Percentiles rank a stretch among this genome's conserved stretches.
Evolutionary conservation across 2,329 filamentous ascomycete species (phyloP).

Genomic region (Beauveria caledonica): DNA sequence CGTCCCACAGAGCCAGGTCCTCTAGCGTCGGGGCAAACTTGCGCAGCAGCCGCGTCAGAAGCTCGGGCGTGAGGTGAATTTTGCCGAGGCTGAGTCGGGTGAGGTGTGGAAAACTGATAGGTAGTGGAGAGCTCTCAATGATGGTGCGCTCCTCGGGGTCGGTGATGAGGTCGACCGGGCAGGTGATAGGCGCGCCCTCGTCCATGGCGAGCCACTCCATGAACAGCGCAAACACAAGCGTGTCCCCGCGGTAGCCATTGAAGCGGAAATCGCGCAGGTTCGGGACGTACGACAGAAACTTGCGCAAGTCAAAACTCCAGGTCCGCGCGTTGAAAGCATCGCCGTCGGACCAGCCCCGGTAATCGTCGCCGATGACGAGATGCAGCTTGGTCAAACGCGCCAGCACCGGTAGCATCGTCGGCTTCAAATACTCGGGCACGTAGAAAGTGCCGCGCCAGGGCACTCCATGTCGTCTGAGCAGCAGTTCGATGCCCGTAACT

Average conservation of each 20-base stretch:
- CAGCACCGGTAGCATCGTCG: slow-evolving; percentile 33
- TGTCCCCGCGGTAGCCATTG: slow-evolving; percentile 26
- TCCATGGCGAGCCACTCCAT: slow-evolving; percentile 30
- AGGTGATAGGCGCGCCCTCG: slow-evolving; percentile 5
- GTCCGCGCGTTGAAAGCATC: neutral
- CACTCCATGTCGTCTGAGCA: neutral
- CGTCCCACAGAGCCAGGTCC: slow-evolving; percentile 37
- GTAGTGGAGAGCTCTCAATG: slow-evolving; percentile 12
- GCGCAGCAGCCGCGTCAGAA: slow-evolving; percentile 27
- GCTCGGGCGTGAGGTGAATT: slow-evolving; percentile 20
- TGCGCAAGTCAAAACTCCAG: slow-evolving; percentile 16
- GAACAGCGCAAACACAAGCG: slow-evolving; percentile 20
- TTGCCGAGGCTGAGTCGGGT: slow-evolving; percentile 37
- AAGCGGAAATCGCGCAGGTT: slow-evolving; percentile 45
- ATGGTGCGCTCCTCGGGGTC: slow-evolving; percentile 1
- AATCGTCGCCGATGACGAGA: slow-evolving; percentile 13
- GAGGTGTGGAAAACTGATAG: slow-evolving; percentile 27
- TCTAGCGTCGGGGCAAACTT: slow-evolving; percentile 38
- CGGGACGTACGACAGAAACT: slow-evolving; percentile 31
- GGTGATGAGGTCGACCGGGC: neutral
- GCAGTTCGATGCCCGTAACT: slow-evolving; percentile 38
- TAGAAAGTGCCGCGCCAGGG: slow-evolving; percentile 36
- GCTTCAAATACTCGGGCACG: slow-evolving; percentile 31
- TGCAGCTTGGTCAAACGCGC: slow-evolving; percentile 36
- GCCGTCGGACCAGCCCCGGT: neutral